These are phyloP conservation scores for Hortaea sp. DNA, from an alignment of 2,329 filamentous ascomycete genomes.

Conservation along the genomic window DNA sequence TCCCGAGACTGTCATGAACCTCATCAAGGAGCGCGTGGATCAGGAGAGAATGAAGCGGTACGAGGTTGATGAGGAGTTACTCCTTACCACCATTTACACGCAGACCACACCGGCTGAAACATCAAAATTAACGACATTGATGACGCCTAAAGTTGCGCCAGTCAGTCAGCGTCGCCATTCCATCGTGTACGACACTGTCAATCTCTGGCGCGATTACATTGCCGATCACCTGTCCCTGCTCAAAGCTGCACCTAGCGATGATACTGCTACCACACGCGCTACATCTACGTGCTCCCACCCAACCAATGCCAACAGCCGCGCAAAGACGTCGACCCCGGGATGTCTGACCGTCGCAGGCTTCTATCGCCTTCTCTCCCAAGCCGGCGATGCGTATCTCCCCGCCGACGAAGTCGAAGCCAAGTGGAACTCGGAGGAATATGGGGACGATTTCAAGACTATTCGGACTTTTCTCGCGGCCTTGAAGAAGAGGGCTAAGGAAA, in stretches of 20 bases:
- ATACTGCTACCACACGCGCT: not conserved
- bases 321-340: not conserved
- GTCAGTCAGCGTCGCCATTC: constrained; percentile 5
- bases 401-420: constrained; percentile 14
- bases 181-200: constrained; percentile 21
- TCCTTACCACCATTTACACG: constrained; percentile 15
- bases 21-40: constrained; percentile 12
- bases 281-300: constrained; percentile 6
- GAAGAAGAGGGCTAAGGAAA: constrained; percentile 21
- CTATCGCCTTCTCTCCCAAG: constrained; percentile 21
- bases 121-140: not conserved
- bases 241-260: not conserved
- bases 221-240: constrained; percentile 9
- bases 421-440: constrained; percentile 9
- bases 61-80: constrained; percentile 18
- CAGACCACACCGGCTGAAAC: not conserved
- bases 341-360: constrained; percentile 16
- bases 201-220: constrained; percentile 25
- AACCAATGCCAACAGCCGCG: not conserved
- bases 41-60: constrained; percentile 10
- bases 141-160: not conserved
- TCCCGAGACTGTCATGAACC: constrained; percentile 4
- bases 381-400: constrained; percentile 20
- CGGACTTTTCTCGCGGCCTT: constrained; percentile 17
- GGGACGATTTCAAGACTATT: not conserved